phyloP scores from a whole-genome alignment of 306 rosid species.

The Cucumis melo region DNA sequence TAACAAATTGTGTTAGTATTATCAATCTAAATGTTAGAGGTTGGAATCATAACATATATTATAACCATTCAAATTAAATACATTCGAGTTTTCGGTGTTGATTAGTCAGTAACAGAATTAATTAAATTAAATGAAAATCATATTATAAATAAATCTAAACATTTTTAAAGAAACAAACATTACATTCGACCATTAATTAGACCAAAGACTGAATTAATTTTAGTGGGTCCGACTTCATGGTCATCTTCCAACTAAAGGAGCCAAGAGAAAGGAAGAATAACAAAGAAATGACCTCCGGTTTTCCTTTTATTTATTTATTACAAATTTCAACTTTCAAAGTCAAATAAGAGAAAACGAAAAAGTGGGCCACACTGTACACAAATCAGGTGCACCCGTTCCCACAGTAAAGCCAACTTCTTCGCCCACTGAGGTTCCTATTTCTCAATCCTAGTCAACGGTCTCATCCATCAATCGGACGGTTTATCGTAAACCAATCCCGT shows the following conservation, averaged over 20 bases:
- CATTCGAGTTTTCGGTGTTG: fast-evolving
- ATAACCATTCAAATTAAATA: too few relatives aligned
- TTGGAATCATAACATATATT: too few relatives aligned
- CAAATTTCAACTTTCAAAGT: not conserved
- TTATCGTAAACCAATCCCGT: not conserved
- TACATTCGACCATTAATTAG: not conserved
- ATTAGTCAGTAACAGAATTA: not conserved
- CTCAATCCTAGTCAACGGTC: not conserved
- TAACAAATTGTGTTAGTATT: too few relatives aligned
- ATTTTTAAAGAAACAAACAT: not conserved
- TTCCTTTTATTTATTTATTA: not conserved
- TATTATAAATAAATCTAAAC: too few relatives aligned
- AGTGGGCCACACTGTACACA: not conserved
- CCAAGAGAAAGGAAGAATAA: not conserved
- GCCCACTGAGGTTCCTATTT: not conserved
- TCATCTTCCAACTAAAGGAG: not conserved
- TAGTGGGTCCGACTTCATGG: not conserved
- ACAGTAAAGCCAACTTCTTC: not conserved
- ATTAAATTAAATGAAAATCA: not conserved
- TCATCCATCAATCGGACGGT: not conserved
- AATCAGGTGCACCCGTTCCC: not conserved
- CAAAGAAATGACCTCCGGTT: not conserved
- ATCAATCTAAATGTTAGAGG: too few relatives aligned
- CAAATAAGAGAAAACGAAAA: not conserved
- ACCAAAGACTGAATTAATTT: not conserved